Percentiles rank a stretch among this genome's conserved stretches.
These are phyloP conservation scores for Evernia prunastri DNA, from an alignment of 495 filamentous ascomycete genomes.

Conservation along the genomic window DNA sequence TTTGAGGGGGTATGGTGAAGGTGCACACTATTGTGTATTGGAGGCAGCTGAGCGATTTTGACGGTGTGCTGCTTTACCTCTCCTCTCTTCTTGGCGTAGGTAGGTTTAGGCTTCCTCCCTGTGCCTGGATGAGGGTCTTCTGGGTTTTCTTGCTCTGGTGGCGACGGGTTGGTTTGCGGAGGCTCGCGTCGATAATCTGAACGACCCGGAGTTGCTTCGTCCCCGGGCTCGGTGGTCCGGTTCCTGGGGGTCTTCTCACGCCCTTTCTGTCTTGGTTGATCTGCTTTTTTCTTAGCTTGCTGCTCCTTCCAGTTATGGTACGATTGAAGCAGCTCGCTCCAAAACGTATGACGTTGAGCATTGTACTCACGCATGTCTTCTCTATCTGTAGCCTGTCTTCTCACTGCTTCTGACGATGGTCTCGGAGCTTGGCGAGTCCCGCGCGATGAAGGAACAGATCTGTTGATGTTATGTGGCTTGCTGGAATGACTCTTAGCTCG, in stretches of 20 bases:
- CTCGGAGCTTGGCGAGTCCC: background rate
- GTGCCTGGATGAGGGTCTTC: background rate
- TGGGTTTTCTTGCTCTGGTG: background rate
- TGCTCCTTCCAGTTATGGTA: slow-evolving; percentile 6
- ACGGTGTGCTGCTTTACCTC: slow-evolving; percentile 11
- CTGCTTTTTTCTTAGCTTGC: slow-evolving; percentile 11
- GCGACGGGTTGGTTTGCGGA: background rate
- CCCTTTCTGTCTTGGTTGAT: slow-evolving; percentile 5
- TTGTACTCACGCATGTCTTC: slow-evolving; percentile 12
- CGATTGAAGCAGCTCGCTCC: slow-evolving; percentile 11
- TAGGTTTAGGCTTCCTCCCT: slow-evolving; percentile 7
- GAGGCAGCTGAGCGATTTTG: slow-evolving; percentile 11
- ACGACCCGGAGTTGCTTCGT: background rate
- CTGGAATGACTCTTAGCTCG: slow-evolving; percentile 5
- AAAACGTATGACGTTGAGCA: slow-evolving; percentile 7
- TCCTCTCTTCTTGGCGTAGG: slow-evolving; percentile 9
- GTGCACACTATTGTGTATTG: slow-evolving; percentile 13
- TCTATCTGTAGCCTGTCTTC: slow-evolving; percentile 4
- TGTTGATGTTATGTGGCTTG: background rate
- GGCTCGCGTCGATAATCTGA: background rate
- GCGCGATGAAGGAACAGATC: background rate
- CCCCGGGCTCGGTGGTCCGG: background rate
- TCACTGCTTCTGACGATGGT: slow-evolving; percentile 1
- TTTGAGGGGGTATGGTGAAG: background rate
- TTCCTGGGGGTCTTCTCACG: background rate